phyloP scores from a whole-genome alignment of 2,329 filamentous ascomycete genomes.

The Capronia epimyces region DNA sequence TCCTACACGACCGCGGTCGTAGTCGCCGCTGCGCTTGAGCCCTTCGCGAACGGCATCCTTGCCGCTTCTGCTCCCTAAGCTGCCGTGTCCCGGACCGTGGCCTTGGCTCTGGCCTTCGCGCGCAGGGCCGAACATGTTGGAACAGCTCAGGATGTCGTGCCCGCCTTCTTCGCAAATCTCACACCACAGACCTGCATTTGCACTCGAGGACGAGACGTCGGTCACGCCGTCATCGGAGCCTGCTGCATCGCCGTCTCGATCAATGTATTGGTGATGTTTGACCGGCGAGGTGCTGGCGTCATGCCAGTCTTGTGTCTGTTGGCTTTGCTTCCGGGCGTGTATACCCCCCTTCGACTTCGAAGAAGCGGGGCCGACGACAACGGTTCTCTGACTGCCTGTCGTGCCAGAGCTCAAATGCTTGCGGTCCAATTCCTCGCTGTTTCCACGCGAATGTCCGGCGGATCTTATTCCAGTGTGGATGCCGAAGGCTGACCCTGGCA shows the following conservation, averaged over 20 bases:
- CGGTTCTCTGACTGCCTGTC: slow-evolving; percentile 22
- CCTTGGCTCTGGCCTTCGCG: too few relatives aligned
- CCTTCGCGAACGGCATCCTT: slow-evolving; percentile 19
- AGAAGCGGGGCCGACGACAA: slow-evolving; percentile 16
- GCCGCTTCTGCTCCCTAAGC: slow-evolving; percentile 14
- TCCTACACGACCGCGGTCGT: not conserved
- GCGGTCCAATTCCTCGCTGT: slow-evolving; percentile 21
- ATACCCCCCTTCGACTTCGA: not conserved
- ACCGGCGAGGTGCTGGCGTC: slow-evolving; percentile 10
- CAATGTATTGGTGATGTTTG: slow-evolving; percentile 20
- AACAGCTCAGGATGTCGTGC: slow-evolving; percentile 91
- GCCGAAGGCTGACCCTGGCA: slow-evolving; percentile 24
- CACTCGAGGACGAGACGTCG: slow-evolving; percentile 59
- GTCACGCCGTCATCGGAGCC: slow-evolving; percentile 33
- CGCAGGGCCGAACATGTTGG: slow-evolving; percentile 66
- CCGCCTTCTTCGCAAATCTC: slow-evolving; percentile 91
- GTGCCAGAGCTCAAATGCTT: slow-evolving; percentile 24
- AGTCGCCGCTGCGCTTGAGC: not conserved
- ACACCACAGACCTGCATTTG: slow-evolving; percentile 62
- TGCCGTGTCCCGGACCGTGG: not conserved
- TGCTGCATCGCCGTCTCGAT: slow-evolving; percentile 27
- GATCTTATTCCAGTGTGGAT: slow-evolving; percentile 20
- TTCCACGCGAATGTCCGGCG: slow-evolving; percentile 37
- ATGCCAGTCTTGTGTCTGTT: slow-evolving; percentile 10
- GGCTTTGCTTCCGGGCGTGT: slow-evolving; percentile 6